Percentiles rank a stretch among this genome's conserved stretches.
Conservation (phyloP, 805 yeast species). For the Ogataea methylovora region DNA sequence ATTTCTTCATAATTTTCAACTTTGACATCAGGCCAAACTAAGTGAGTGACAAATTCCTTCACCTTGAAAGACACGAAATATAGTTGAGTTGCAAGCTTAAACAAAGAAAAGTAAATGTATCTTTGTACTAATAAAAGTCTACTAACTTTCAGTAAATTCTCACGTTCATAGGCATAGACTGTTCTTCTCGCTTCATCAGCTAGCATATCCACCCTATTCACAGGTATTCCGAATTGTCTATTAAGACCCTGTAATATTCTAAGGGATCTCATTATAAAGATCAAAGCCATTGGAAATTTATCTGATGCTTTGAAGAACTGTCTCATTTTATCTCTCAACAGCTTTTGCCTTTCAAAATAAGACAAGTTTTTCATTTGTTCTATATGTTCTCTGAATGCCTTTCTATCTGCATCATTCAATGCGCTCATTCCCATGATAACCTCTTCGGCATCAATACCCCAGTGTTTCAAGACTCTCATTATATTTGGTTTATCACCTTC, state of each 20-base stretch:
- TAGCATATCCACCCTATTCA: constrained; percentile 60
- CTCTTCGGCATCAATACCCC: constrained; percentile 70
- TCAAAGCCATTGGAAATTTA: constrained; percentile 57
- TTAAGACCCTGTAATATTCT: constrained; percentile 68
- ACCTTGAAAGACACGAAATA: constrained; percentile 13
- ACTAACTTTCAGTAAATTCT: constrained; percentile 2
- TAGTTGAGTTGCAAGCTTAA: constrained; percentile 24
- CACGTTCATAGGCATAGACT: constrained; percentile 9
- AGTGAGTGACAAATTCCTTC: constrained; percentile 1
- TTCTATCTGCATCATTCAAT: constrained; percentile 31
- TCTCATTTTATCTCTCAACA: constrained; percentile 39
- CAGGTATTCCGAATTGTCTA: constrained; percentile 60
- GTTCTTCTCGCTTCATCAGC: constrained; percentile 44
- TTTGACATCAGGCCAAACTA: constrained; percentile 13
- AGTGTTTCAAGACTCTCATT: constrained; percentile 37
- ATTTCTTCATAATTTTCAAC: constrained; percentile 36
- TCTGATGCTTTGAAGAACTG: constrained; percentile 54
- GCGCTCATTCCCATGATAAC: constrained; percentile 50
- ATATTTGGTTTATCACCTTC: constrained; percentile 42
- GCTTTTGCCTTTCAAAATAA: constrained; percentile 34
- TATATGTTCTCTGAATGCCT: constrained; percentile 14
- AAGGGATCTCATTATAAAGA: constrained; percentile 65
- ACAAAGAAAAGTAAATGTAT: constrained; percentile 9
- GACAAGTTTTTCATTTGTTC: constrained; percentile 22
- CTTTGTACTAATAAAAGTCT: constrained; percentile 8